Base-by-base conservation (phyloP, 257 asterid genomes). In the Nicotiana otophora region DNA sequence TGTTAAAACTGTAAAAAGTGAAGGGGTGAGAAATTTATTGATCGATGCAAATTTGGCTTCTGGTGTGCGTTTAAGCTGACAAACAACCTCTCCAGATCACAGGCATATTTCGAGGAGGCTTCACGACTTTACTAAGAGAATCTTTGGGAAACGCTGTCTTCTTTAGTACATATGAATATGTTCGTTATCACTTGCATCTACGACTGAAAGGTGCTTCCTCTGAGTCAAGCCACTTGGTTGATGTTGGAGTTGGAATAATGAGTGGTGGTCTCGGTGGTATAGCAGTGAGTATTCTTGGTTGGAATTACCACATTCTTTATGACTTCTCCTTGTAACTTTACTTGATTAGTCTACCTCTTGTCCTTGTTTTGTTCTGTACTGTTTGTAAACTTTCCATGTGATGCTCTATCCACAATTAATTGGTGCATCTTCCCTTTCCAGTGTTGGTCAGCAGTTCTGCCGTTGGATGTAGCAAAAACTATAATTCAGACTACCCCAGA, bases 181-280 rank as follows among this genome's bases (percentile, higher is more conserved):
- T 94, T 34, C 97, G 98, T 77, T 87, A 93, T 90, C 83, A 90
- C 92, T 87, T 94, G 95, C 96, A 84, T 87, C 85, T 74, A 69
- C 86, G 86, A 78, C 85, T 86, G 80, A 86, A 91, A 85, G 93
- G 88, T 83, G 82, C 89, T 87, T 85, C 95, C 81, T 80, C 89
- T 80, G 84, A 85, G 84, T 86, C 85, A 61, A 78, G 84, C 81
- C 95, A 85, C 81, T 86, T 96, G 86, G 61, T 83, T 82, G 98
- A 96, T 85, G 89, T 90, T 74, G 99, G 97, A 82, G 82, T 93
- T 67, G 98, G 98, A 85, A 93, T 96, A 74, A 81, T 91, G 87
- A 94, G 94, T 87, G 99, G 98, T 80, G 99, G 99, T 82, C 79
- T 93, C 84, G 92, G 97, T 80, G 99, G 99, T 69, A 93, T 96